These are phyloP conservation scores for Diphasiastrum complanatum DNA, from an alignment of 83 land plant species.

Conservation along the genomic window DNA sequence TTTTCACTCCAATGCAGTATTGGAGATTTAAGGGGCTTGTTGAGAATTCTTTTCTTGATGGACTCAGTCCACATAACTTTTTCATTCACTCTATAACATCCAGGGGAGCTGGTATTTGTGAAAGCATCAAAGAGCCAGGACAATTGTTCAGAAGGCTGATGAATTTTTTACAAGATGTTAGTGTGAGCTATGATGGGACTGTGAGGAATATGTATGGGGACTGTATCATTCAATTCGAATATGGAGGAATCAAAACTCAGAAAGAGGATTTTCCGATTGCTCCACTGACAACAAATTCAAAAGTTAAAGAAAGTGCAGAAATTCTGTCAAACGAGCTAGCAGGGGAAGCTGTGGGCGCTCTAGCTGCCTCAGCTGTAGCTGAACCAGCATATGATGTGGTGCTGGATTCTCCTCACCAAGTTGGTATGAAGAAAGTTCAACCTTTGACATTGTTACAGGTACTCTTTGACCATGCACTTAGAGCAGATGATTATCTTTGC, in stretches of 20 bases:
- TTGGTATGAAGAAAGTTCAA: slow-evolving; percentile 10
- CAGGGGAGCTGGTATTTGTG: slow-evolving; percentile 51
- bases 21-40: slow-evolving; percentile 48
- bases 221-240: slow-evolving; percentile 62
- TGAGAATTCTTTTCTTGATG: slow-evolving; percentile 55
- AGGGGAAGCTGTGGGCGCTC: slow-evolving; percentile 92
- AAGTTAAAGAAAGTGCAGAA: neutral
- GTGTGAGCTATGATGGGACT: slow-evolving; percentile 73
- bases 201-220: slow-evolving; percentile 63
- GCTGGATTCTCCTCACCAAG: slow-evolving; percentile 16
- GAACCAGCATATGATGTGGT: slow-evolving; percentile 77
- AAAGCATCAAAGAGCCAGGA: slow-evolving; percentile 64
- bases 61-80: slow-evolving; percentile 62
- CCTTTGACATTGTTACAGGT: slow-evolving; percentile 34
- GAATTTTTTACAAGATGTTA: slow-evolving; percentile 62
- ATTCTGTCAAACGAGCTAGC: slow-evolving; percentile 36
- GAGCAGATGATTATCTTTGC: too few relatives aligned
- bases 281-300: too few relatives aligned
- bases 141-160: slow-evolving; percentile 52
- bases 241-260: too few relatives aligned
- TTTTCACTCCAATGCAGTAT: slow-evolving; percentile 1
- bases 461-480: too few relatives aligned
- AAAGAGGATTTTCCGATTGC: too few relatives aligned
- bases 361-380: slow-evolving; percentile 93
- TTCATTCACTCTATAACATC: slow-evolving; percentile 52